A percentile compares a stretch with the other conserved stretches of the same genome.
phyloP scores from a whole-genome alignment of 768 basidiomycete species.

The Collybia nuda region DNA sequence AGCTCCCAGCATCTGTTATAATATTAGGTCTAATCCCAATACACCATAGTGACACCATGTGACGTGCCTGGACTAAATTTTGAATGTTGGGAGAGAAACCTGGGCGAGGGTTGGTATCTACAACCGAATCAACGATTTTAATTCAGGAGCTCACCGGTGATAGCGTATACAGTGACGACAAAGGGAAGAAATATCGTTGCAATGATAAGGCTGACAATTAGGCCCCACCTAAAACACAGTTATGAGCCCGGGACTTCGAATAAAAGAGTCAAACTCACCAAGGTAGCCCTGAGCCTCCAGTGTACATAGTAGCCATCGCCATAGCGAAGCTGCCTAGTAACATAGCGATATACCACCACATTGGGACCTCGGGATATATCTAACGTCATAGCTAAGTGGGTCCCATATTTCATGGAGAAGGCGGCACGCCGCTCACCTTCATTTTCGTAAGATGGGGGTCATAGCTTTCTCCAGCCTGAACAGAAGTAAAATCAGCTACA shows the following conservation, averaged over 20 bases:
- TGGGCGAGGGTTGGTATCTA: neutral
- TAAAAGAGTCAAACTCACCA: neutral
- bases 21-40: neutral
- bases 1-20: conserved; percentile 47
- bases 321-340: neutral
- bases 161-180: conserved; percentile 52
- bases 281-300: neutral
- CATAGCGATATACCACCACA: conserved; percentile 1
- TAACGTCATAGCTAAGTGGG: neutral
- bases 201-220: conserved; percentile 53
- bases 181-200: conserved; percentile 50
- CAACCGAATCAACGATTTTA: neutral
- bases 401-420: neutral
- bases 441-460: neutral
- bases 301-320: conserved; percentile 1
- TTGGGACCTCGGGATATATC: neutral
- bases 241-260: neutral
- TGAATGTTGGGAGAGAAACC: conserved; percentile 38
- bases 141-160: conserved; percentile 32
- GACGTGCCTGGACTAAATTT: conserved; percentile 28
- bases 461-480: neutral
- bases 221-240: conserved; percentile 38
- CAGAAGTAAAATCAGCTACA: neutral
- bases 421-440: neutral
- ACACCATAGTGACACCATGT: neutral